A percentile compares a stretch with the other conserved stretches of the same genome.
phyloP scores from a whole-genome alignment of 2,329 filamentous ascomycete species.

The Ophiostoma tasmaniense region DNA sequence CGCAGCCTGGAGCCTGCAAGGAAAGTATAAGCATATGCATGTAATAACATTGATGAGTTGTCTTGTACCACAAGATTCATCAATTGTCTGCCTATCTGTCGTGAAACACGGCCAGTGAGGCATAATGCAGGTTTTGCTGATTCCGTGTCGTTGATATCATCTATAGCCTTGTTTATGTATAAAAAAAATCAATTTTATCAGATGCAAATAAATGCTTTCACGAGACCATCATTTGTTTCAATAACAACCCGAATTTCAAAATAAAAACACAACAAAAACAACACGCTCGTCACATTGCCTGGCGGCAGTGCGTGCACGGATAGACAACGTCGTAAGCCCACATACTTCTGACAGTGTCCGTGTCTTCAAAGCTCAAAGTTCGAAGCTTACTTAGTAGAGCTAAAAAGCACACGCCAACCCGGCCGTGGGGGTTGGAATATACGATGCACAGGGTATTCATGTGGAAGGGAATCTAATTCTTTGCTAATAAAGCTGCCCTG shows the following conservation, averaged over 20 bases:
- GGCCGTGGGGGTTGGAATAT: constrained; percentile 1
- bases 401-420: neutral
- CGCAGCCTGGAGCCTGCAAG: neutral
- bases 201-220: too few species aligned
- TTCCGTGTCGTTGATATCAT: neutral
- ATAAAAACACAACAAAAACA: neutral
- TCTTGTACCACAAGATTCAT: neutral
- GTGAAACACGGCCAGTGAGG: neutral
- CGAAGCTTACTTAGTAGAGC: too few species aligned
- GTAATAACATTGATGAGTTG: constrained; percentile 2
- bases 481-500: too few species aligned
- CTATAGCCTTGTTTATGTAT: too few species aligned
- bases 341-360: neutral
- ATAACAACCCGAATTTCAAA: neutral
- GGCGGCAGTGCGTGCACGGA: neutral
- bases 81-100: neutral
- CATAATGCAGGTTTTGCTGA: neutral
- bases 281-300: neutral
- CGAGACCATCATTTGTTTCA: neutral
- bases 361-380: neutral
- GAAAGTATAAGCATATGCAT: neutral
- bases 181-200: too few species aligned
- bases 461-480: constrained; percentile 3
- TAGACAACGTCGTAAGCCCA: neutral
- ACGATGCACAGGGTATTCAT: neutral